These are phyloP conservation scores for Geranomyces michiganensis DNA, from an alignment of 192 early-diverging fungal species.

Conservation along the genomic window DNA sequence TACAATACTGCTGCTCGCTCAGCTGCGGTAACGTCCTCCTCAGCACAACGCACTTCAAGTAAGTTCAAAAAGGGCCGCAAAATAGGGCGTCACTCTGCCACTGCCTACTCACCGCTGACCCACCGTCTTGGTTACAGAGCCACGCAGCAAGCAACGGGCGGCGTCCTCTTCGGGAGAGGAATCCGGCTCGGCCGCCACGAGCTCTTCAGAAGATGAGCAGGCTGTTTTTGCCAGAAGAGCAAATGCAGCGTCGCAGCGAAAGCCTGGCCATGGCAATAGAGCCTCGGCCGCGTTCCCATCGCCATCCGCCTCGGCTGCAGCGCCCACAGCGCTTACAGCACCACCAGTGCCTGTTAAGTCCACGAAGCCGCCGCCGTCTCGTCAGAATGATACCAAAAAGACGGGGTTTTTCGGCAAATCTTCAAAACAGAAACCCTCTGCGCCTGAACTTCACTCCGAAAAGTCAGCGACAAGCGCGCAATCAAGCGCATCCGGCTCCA, in stretches of 20 bases:
- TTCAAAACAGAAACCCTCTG: no score
- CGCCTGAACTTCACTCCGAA: no score
- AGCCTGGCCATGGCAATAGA: neutral
- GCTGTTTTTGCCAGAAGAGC: neutral
- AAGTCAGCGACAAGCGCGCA: no score
- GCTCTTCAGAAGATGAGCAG: constrained; percentile 1
- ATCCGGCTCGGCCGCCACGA: constrained; percentile 3
- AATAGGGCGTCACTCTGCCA: neutral
- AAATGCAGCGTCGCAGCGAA: neutral
- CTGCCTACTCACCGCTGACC: neutral
- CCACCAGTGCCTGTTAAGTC: no score
- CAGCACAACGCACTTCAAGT: no score
- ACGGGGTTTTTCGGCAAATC: no score
- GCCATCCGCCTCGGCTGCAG: no score
- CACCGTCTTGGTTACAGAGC: neutral
- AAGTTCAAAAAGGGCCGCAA: neutral
- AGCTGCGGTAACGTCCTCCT: neutral
- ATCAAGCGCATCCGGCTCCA: no score
- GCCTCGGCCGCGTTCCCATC: neutral
- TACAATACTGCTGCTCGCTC: neutral
- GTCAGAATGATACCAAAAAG: no score
- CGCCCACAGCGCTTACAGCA: no score
- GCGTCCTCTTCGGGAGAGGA: neutral
- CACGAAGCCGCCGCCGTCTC: no score
- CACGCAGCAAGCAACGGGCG: neutral